These are phyloP conservation scores for Microcyclosporella mali DNA, from an alignment of 2,329 filamentous ascomycete species.

Conservation along the genomic window DNA sequence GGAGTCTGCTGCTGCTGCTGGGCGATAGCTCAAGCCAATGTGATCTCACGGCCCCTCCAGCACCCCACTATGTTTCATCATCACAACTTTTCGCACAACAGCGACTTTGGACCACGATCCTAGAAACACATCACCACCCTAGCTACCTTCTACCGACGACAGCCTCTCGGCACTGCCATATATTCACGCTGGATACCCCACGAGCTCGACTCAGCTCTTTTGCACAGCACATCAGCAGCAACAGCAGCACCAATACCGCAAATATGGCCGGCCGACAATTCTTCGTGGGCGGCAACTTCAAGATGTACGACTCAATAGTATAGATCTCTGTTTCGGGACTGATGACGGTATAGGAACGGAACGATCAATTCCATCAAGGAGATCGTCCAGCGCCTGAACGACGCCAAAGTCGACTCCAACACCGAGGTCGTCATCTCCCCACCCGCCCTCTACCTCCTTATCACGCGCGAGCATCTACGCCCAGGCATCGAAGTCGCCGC, in stretches of 20 bases:
- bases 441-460: conserved; percentile 81
- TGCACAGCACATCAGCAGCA: neutral
- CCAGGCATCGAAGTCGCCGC: conserved; percentile 76
- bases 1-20: too few relatives aligned
- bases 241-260: conserved; percentile 18
- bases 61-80: too few relatives aligned
- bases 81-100: neutral
- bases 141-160: neutral
- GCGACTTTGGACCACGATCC: neutral
- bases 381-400: conserved; percentile 85
- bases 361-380: conserved; percentile 81
- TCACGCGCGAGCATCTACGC: conserved; percentile 72
- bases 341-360: conserved; percentile 67
- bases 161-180: neutral
- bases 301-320: too few relatives aligned
- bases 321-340: conserved; percentile 14
- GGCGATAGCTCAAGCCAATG: too few relatives aligned
- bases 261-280: conserved; percentile 37
- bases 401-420: conserved; percentile 70
- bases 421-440: conserved; percentile 92
- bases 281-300: conserved; percentile 68
- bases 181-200: neutral
- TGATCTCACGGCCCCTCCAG: too few relatives aligned
- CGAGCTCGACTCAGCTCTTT: neutral
- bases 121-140: neutral